These are phyloP conservation scores for Lachnellula suecica DNA, from an alignment of 2,329 filamentous ascomycete species.

Conservation along the genomic window DNA sequence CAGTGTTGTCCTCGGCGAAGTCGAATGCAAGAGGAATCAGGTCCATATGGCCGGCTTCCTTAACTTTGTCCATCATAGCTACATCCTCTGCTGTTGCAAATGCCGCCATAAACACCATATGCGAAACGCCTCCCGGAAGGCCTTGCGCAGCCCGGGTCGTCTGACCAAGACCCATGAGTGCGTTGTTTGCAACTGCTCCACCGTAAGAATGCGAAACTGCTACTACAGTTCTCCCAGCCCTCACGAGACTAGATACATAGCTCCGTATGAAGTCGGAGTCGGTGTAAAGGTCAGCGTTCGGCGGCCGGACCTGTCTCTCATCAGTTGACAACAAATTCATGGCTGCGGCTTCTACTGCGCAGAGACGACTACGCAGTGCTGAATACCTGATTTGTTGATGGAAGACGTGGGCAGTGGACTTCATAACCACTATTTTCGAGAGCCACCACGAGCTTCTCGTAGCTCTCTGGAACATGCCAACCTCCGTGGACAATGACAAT, in stretches of 20 bases:
- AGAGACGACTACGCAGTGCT: too few relatives aligned
- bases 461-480: constrained; percentile 10
- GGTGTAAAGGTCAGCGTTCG: constrained; percentile 8
- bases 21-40: constrained; percentile 10
- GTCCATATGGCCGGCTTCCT: constrained; percentile 8
- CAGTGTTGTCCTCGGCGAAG: constrained; percentile 9
- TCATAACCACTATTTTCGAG: constrained; percentile 8
- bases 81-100: constrained; percentile 4
- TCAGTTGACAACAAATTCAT: neutral
- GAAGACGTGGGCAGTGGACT: constrained; percentile 8
- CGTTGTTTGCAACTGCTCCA: constrained; percentile 13
- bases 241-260: constrained; percentile 4
- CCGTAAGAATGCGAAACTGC: constrained; percentile 15
- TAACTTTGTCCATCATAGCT: constrained; percentile 12
- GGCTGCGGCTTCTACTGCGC: neutral
- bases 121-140: constrained; percentile 2
- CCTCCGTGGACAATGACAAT: constrained; percentile 8
- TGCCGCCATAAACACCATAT: constrained; percentile 9
- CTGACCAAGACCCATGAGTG: constrained; percentile 1
- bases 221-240: constrained; percentile 3
- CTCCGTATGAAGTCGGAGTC: constrained; percentile 6
- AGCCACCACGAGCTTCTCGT: constrained; percentile 7
- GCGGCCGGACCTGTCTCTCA: constrained; percentile 6
- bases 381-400: constrained; percentile 6
- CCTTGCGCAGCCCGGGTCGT: neutral